Base-by-base conservation (phyloP, 2,329 filamentous ascomycete genomes). In the Beauveria medogensis region DNA sequence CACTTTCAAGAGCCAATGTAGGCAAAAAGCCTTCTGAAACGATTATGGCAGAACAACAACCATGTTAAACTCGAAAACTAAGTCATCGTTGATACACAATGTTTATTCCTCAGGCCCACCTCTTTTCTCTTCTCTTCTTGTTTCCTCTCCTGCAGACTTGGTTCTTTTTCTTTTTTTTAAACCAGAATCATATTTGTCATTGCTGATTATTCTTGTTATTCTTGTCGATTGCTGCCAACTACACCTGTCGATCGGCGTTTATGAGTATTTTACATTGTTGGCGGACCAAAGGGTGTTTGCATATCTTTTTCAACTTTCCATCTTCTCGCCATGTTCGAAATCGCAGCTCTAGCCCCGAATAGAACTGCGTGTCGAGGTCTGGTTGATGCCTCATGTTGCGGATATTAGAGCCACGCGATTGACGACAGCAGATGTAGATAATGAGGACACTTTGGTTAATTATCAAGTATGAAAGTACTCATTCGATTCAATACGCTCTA, bases 21-120 rank as follows among this genome's bases (percentile, higher is more conserved):
- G 30, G 43, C 34, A 47, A n/a, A 6, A 6, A 55, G 34, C 24
- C 30, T 60, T 26, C 20, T 40, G 50, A 41, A 53, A 48, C 47
- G 41, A 58, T 26, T 16, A 20, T n/a, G 54, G 30, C 40, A 54
- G 28, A n/a, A 37, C 34, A 52, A n/a, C 10, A 44, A 22, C 16
- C 12, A 51, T 16, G 8, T 50, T 60, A 28, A 20, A 54, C 22
- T 50, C 46, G 44, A 47, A 59, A 59, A 26, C 28, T 9, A 52
- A 34, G 34, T 54, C 43, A 50, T 50, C 22, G 18, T 55, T 50
- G 58, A 60, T 55, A 55, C 50, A 51, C 30, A 55, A 14, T 30
- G 24, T 43, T 34, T 44, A 22, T 18, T 14, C 4, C 47, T 34
- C 26, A 14, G n/a, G 18, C 9, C 40, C 16, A 30, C 14, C 18